These are phyloP conservation scores for Lactarius akahatsu DNA, from an alignment of 768 basidiomycete genomes.

Conservation along the genomic window DNA sequence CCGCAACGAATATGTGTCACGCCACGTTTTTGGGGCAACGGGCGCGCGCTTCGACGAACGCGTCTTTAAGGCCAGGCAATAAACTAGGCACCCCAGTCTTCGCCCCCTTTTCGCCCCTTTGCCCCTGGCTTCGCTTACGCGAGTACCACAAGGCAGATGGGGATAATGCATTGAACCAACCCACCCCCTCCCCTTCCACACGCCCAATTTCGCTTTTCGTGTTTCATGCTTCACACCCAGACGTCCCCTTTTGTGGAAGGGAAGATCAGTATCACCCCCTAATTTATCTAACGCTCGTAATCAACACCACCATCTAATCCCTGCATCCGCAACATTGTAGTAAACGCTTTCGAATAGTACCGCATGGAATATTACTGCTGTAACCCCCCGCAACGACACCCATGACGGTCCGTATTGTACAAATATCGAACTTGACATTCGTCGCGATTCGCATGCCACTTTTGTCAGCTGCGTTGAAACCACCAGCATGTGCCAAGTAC, in stretches of 20 bases:
- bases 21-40: constrained; percentile 75
- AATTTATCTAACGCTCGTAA: constrained; percentile 11
- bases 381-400: background rate
- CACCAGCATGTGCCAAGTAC: background rate
- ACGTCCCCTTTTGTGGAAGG: background rate
- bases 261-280: background rate
- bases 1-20: constrained; percentile 84
- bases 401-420: background rate
- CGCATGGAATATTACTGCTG: background rate
- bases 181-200: background rate
- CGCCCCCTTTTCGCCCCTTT: background rate
- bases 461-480: background rate
- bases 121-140: constrained; percentile 18
- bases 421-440: background rate
- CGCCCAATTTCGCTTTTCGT: background rate
- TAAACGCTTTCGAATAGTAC: background rate
- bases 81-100: background rate
- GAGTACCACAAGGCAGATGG: constrained; percentile 23
- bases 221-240: background rate
- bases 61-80: constrained; percentile 46
- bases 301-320: background rate
- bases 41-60: constrained; percentile 42
- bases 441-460: background rate
- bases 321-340: background rate
- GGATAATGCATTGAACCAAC: constrained; percentile 5